These are phyloP conservation scores for Sphaerulina vaccinii DNA, from an alignment of 2,329 filamentous ascomycete genomes.

Conservation along the genomic window DNA sequence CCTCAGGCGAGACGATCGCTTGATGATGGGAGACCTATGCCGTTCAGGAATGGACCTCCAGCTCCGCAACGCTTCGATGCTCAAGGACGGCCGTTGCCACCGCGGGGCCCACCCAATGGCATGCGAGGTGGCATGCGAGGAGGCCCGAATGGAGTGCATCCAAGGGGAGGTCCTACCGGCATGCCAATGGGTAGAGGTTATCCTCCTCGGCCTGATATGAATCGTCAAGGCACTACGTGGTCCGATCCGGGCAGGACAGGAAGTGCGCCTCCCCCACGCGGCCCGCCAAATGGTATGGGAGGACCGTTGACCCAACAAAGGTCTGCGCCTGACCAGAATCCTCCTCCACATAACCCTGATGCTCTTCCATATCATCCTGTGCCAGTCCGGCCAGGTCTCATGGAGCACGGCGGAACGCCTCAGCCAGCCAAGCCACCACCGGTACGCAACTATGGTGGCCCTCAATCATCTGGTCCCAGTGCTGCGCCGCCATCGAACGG, in stretches of 20 bases:
- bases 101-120: constrained; percentile 10
- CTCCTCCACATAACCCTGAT: constrained; percentile 49
- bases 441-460: constrained; percentile 51
- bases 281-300: constrained; percentile 12
- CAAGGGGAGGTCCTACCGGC: constrained; percentile 8
- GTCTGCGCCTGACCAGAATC: constrained; percentile 22
- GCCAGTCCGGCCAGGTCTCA: constrained; percentile 51
- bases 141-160: constrained; percentile 4
- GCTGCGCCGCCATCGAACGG: constrained; percentile 25
- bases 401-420: constrained; percentile 24
- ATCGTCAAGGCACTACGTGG: constrained; percentile 26
- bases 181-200: constrained; percentile 11
- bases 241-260: constrained; percentile 30
- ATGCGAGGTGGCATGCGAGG: constrained; percentile 10
- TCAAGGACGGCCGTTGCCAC: constrained; percentile 7
- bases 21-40: constrained; percentile 32
- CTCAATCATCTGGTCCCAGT: constrained; percentile 41
- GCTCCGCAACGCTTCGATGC: constrained; percentile 22
- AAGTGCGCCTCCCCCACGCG: constrained; percentile 28
- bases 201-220: constrained; percentile 23
- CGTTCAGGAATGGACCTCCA: constrained; percentile 29
- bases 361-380: constrained; percentile 55
- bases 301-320: constrained; percentile 33
- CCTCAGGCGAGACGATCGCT: constrained; percentile 27
- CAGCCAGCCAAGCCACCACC: constrained; percentile 50